These are phyloP conservation scores for Balamuthia mandrillaris DNA, from an alignment of 208 protist genomes.

Conservation along the genomic window DNA sequence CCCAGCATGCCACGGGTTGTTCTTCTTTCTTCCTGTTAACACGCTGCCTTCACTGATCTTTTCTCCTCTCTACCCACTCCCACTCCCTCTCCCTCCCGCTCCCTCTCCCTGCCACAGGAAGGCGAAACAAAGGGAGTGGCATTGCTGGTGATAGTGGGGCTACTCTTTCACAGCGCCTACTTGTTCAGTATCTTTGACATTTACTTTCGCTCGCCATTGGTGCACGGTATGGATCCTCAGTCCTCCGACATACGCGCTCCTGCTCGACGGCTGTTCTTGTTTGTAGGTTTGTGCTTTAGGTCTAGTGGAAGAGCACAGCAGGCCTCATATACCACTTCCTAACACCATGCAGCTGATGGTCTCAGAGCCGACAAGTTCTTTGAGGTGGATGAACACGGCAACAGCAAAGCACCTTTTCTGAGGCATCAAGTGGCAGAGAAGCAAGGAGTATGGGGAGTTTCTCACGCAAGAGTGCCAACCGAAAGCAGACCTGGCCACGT, in stretches of 20 bases:
- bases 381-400: conserved; percentile 56
- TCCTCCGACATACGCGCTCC: background rate
- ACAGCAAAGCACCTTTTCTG: background rate
- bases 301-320: background rate
- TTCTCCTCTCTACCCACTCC: no score
- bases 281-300: conserved; percentile 51
- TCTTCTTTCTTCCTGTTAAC: no score
- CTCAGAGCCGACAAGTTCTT: conserved; percentile 70
- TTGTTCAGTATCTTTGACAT: conserved; percentile 70
- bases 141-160: conserved; percentile 46
- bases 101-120: no score
- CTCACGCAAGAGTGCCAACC: conserved; percentile 70
- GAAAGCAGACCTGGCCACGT: conserved; percentile 77
- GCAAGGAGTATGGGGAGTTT: conserved; percentile 55
- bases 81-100: no score
- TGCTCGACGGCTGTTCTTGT: conserved; percentile 48
- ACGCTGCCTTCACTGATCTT: no score
- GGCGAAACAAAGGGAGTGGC: no score
- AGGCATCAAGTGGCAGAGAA: no score
- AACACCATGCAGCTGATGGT: conserved; percentile 52
- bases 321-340: background rate
- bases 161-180: conserved; percentile 63
- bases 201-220: conserved; percentile 68
- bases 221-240: conserved; percentile 67
- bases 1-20: no score